These are phyloP conservation scores for Apiosordaria backusii DNA, from an alignment of 495 filamentous ascomycete genomes.

Conservation along the genomic window DNA sequence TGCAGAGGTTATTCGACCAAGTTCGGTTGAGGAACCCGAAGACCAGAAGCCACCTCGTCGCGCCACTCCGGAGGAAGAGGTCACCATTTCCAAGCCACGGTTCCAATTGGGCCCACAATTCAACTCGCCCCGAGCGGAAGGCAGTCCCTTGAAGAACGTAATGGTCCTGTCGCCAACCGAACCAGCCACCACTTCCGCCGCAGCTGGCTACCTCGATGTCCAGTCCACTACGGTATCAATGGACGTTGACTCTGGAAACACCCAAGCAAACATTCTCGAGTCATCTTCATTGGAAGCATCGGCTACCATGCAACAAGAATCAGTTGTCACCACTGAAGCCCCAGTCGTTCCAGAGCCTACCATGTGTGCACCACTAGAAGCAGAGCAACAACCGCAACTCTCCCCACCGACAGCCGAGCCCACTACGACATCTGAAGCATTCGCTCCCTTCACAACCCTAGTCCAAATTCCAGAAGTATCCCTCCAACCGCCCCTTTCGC, in stretches of 20 bases:
- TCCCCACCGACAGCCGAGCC: background rate
- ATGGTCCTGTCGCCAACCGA: conserved; percentile 37
- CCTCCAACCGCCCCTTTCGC: background rate
- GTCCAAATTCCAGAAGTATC: background rate
- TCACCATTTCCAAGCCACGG: conserved; percentile 26
- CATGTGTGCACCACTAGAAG: background rate
- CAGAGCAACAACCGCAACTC: background rate
- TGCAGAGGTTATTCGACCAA: conserved; percentile 21
- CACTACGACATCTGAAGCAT: background rate
- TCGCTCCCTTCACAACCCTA: background rate
- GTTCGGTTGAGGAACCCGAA: conserved; percentile 30
- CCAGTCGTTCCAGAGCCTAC: background rate
- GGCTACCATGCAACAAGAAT: background rate
- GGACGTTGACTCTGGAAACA: conserved; percentile 9
- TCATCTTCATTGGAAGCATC: background rate
- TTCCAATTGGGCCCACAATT: conserved; percentile 19
- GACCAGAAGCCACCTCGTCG: conserved; percentile 11
- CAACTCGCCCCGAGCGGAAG: conserved; percentile 35
- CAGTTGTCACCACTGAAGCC: background rate
- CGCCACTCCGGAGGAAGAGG: conserved; percentile 20
- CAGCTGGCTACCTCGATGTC: conserved; percentile 18
- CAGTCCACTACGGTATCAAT: conserved; percentile 8
- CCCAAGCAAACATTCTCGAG: background rate
- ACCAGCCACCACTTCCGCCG: conserved; percentile 9
- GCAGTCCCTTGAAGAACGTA: conserved; percentile 48